phyloP scores from a whole-genome alignment of 352 stramenopile species.

The Phytophthora sansomeana region DNA sequence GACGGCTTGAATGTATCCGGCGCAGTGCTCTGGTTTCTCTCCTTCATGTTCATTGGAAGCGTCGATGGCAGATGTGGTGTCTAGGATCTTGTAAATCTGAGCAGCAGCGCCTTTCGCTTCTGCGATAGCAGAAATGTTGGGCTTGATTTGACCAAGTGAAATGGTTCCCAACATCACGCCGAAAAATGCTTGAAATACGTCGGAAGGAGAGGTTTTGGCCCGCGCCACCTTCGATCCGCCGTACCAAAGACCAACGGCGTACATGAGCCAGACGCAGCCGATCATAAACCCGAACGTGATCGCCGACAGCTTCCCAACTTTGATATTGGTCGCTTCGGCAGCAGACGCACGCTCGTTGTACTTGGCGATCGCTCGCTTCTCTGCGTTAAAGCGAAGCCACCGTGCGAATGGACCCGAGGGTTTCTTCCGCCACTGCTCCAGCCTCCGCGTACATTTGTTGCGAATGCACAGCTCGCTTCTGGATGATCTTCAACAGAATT shows the following conservation, averaged over 20 bases:
- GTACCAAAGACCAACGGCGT: conserved; percentile 46
- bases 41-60: conserved; percentile 40
- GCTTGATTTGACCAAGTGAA: conserved; percentile 56
- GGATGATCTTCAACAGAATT: not conserved
- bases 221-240: conserved; percentile 38
- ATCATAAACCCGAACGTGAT: conserved; percentile 30
- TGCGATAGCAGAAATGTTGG: conserved; percentile 59
- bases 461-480: conserved; percentile 13
- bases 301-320: conserved; percentile 15
- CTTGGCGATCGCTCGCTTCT: conserved; percentile 41
- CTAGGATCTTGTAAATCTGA: conserved; percentile 62
- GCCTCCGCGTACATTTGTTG: conserved; percentile 55
- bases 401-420: conserved; percentile 48
- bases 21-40: conserved; percentile 31
- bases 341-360: conserved; percentile 35
- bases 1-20: conserved; percentile 52
- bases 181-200: conserved; percentile 65
- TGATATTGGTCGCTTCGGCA: conserved; percentile 30
- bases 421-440: conserved; percentile 56
- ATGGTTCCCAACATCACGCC: conserved; percentile 57
- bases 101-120: conserved; percentile 54
- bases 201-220: conserved; percentile 34
- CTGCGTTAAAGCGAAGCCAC: conserved; percentile 47
- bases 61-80: conserved; percentile 58
- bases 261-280: conserved; percentile 40